phyloP scores from a whole-genome alignment of 768 basidiomycete species.

The Leucogyrophana mollusca region DNA sequence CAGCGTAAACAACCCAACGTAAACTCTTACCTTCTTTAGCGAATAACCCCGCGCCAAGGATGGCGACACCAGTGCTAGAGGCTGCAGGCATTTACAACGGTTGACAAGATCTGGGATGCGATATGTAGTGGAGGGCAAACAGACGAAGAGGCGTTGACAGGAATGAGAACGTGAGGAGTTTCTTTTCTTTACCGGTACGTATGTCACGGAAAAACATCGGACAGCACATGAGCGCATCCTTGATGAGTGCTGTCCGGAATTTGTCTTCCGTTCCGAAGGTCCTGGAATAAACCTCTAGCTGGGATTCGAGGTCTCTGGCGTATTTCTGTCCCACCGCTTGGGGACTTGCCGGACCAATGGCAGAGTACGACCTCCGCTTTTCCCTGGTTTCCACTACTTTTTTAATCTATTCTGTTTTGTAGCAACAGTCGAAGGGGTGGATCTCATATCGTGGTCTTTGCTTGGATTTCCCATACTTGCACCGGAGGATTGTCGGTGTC shows the following conservation, averaged over 20 bases:
- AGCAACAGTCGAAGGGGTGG: background rate
- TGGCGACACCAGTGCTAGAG: slow-evolving; percentile 55
- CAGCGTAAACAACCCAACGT: slow-evolving; percentile 2
- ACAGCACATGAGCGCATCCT: background rate
- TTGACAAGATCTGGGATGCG: slow-evolving; percentile 7
- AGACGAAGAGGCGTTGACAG: background rate
- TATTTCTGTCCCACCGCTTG: background rate
- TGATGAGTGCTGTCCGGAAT: background rate
- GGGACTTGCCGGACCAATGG: background rate
- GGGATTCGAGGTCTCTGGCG: background rate
- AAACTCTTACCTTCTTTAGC: slow-evolving; percentile 58
- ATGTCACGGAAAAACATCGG: slow-evolving; percentile 6
- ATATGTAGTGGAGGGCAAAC: background rate
- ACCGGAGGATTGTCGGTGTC: slow-evolving; percentile 51
- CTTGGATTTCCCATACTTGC: slow-evolving; percentile 9
- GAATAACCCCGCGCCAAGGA: slow-evolving; percentile 82
- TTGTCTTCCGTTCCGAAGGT: background rate
- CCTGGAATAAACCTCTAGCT: slow-evolving; percentile 1
- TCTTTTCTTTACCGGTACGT: background rate
- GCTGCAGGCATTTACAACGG: slow-evolving; percentile 35
- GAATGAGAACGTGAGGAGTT: background rate
- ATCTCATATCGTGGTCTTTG: background rate
- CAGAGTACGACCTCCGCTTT: background rate
- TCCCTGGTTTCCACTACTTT: background rate
- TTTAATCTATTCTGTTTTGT: background rate